Percentiles rank a stretch among this genome's conserved stretches.
Evolutionary conservation across 805 yeast species (phyloP).

Genomic region (Metschnikowia proteae): DNA sequence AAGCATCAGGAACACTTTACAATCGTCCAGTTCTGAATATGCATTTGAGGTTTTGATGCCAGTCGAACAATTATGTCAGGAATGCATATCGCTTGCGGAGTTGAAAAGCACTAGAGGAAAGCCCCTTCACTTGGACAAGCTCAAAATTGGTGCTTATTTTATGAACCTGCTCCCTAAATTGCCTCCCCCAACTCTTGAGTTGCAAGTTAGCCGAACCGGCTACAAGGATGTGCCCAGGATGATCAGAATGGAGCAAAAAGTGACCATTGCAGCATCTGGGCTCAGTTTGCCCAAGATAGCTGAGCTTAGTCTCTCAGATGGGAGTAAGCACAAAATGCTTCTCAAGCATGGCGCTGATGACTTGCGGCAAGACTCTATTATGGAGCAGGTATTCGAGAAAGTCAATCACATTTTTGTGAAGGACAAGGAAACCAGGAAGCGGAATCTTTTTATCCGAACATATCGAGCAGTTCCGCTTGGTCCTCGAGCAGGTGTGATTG

Average conservation of each 20-base stretch:
- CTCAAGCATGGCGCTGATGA: constrained; percentile 89
- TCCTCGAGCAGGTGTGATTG: constrained; percentile 82
- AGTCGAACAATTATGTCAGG: constrained; percentile 48
- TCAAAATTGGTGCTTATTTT: constrained; percentile 49
- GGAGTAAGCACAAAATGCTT: constrained; percentile 54
- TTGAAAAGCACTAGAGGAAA: constrained; percentile 36
- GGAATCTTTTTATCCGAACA: constrained; percentile 67
- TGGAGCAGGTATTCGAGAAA: constrained; percentile 94
- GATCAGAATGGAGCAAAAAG: constrained; percentile 36
- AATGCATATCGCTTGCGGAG: constrained; percentile 50
- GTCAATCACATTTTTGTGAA: constrained; percentile 63
- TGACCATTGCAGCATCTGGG: constrained; percentile 75
- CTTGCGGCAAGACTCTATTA: constrained; percentile 89
- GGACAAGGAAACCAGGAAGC: constrained; percentile 52
- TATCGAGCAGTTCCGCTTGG: constrained; percentile 90
- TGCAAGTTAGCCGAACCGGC: constrained; percentile 41
- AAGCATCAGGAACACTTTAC: constrained; percentile 41
- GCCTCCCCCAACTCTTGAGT: constrained; percentile 64
- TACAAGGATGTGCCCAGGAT: constrained; percentile 51
- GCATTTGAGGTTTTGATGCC: constrained; percentile 35
- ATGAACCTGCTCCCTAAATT: constrained; percentile 42
- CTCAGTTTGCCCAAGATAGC: constrained; percentile 83
- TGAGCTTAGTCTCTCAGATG: constrained; percentile 52
- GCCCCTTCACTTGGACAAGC: constrained; percentile 28
- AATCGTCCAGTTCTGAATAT: constrained; percentile 22